Base-by-base conservation (phyloP, 1,284 basidiomycete species). In the Trametes sp. region DNA sequence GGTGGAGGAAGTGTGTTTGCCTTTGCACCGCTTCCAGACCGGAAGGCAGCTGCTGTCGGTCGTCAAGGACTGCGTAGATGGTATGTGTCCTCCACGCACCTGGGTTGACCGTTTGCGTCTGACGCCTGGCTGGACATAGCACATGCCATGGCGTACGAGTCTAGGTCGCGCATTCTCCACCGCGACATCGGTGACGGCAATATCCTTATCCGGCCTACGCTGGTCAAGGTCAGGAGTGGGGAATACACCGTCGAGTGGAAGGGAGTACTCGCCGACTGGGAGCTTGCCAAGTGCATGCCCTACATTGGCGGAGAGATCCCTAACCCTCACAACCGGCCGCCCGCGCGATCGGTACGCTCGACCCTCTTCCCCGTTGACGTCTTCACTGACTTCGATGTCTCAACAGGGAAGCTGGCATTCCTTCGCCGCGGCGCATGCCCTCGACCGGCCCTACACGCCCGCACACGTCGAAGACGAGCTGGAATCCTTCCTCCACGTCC, bases 201-300 rank as follows among this genome's bases (percentile, higher is more conserved):
- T 35, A 62, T 65, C 35, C 54, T 62, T 10, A 59, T 65, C n/a
- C 35, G 45, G 24, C 62, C 62, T 2, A 23, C 14, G 8, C 35
- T 58, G 8, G 31, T n/a, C 19, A 26, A 19, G 9, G 24, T 54
- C 23, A 42, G 50, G 9, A 35, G n/a, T 2, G 56, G 59, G 1
- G 29, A 16, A 13, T 24, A 19, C 10, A 19, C 10, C 1, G n/a
- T 62, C 10, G 21, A 33, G n/a, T 63, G 65, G 62, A 54, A 19
- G 14, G 66, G 63, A 10, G 33, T 65, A 10, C 63, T 67, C 14
- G 33, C 42, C 0, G 65, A 64, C 26, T 67, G 65, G 65, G 65
- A 67, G 31, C 38, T 67, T 21, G 52, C 62, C 14, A 64, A 63
- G 42, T 41, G 44, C 0, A 29, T 57, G 9, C 41, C 31, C 8